Percentiles rank a stretch among this genome's conserved stretches.
These are phyloP conservation scores for Hyphodiscus sp. DNA, from an alignment of 2,329 filamentous ascomycete genomes.

Conservation along the genomic window DNA sequence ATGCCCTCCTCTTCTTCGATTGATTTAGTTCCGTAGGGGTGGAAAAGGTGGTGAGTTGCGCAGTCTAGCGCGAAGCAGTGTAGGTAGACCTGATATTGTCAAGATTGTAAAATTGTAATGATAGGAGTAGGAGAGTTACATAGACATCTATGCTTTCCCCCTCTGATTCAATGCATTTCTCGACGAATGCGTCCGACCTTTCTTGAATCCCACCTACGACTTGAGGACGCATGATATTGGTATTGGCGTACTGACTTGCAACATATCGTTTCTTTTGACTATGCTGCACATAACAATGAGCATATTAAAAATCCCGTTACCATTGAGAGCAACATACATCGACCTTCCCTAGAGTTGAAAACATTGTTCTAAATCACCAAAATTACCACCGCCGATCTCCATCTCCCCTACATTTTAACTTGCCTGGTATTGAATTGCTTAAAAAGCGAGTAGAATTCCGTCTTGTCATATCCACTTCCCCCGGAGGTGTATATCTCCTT, in stretches of 20 bases:
- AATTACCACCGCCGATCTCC: neutral
- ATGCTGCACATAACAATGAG: conserved; percentile 39
- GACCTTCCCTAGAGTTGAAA: conserved; percentile 30
- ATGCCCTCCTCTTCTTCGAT: conserved; percentile 49
- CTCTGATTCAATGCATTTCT: conserved; percentile 41
- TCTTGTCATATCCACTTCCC: conserved; percentile 60
- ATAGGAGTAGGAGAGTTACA: conserved; percentile 32
- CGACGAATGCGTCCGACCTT: conserved; percentile 48
- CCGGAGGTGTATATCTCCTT: conserved; percentile 58
- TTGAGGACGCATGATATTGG: conserved; percentile 52
- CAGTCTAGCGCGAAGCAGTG: conserved; percentile 67
- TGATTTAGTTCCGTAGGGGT: conserved; percentile 57
- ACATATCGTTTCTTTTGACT: conserved; percentile 56
- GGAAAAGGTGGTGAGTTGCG: conserved; percentile 63
- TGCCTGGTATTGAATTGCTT: conserved; percentile 47
- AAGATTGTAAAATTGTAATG: neutral
- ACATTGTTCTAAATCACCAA: conserved; percentile 31
- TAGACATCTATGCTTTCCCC: conserved; percentile 52
- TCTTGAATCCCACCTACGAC: conserved; percentile 52
- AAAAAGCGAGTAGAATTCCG: conserved; percentile 57
- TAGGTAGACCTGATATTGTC: conserved; percentile 30
- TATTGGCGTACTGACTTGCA: conserved; percentile 63
- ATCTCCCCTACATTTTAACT: conserved; percentile 9
- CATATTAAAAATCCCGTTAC: neutral
- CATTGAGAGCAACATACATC: conserved; percentile 13